phyloP scores from a whole-genome alignment of 148 eudicot genomes.

The Camellia japonica region DNA sequence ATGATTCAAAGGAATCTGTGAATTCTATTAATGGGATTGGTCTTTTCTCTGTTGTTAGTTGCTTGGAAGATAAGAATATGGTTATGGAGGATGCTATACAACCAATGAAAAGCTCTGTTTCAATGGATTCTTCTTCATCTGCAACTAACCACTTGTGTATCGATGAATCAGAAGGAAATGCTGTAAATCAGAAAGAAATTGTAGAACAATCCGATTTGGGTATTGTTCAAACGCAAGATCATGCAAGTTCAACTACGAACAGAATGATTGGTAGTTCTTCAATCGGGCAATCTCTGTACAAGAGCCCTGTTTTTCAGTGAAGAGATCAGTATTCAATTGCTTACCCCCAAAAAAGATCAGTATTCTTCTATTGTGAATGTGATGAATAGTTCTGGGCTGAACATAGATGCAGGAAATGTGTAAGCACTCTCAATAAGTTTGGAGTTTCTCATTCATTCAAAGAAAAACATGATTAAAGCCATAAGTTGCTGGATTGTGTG shows the following conservation, averaged over 20 bases:
- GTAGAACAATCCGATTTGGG: background rate
- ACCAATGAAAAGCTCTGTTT: slow-evolving; percentile 9
- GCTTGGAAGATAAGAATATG: background rate
- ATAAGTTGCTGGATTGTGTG: background rate
- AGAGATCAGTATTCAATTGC: slow-evolving; percentile 24
- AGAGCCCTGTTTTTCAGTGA: slow-evolving; percentile 16
- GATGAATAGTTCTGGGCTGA: background rate
- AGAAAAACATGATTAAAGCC: background rate
- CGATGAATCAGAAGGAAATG: background rate
- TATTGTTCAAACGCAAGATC: background rate
- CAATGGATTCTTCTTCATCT: background rate
- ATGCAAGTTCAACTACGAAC: background rate
- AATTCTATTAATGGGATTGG: slow-evolving; percentile 3
- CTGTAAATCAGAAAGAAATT: background rate
- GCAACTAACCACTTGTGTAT: background rate
- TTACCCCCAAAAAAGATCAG: background rate
- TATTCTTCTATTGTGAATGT: slow-evolving; percentile 23
- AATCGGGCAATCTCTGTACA: background rate
- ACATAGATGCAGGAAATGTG: background rate
- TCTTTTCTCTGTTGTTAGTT: background rate
- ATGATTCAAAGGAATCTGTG: background rate
- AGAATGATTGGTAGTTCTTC: slow-evolving; percentile 13
- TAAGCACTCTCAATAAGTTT: no score
- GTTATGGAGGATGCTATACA: background rate
- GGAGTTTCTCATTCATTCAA: background rate